Conservation (phyloP, 2,329 filamentous ascomycete species). For the Ilyonectria robusta region DNA sequence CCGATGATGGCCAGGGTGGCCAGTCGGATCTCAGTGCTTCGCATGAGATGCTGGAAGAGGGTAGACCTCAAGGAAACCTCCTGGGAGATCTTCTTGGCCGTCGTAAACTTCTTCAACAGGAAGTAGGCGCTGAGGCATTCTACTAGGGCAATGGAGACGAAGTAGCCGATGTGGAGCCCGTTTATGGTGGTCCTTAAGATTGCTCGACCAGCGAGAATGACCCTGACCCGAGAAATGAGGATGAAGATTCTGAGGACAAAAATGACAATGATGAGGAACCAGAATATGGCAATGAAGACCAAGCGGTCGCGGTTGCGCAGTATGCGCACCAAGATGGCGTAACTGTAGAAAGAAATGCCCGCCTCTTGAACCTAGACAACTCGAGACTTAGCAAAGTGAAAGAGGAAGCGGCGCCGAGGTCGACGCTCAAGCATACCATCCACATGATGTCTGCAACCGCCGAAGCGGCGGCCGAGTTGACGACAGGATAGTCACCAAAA, state of each 20-base stretch:
- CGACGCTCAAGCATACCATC: slow-evolving; percentile 49
- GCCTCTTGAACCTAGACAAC: slow-evolving; percentile 57
- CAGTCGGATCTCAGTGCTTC: slow-evolving; percentile 56
- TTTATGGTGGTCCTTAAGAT: slow-evolving; percentile 50
- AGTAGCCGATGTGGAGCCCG: slow-evolving; percentile 58
- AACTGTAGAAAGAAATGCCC: slow-evolving; percentile 62
- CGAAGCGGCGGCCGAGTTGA: slow-evolving; percentile 50
- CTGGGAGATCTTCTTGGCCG: slow-evolving; percentile 45
- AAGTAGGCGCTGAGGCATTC: slow-evolving; percentile 58
- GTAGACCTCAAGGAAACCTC: slow-evolving; percentile 48
- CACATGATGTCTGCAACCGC: slow-evolving; percentile 57
- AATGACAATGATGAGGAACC: slow-evolving; percentile 68
- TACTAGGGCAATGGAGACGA: slow-evolving; percentile 56
- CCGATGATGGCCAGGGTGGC: slow-evolving; percentile 55
- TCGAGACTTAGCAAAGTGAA: neutral
- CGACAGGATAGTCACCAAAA: slow-evolving; percentile 36
- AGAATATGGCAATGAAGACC: slow-evolving; percentile 67
- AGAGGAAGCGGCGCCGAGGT: neutral
- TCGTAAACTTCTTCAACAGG: slow-evolving; percentile 54
- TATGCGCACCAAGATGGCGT: slow-evolving; percentile 65
- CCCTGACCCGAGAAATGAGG: slow-evolving; percentile 48
- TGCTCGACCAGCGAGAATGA: slow-evolving; percentile 45
- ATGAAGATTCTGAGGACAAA: slow-evolving; percentile 62
- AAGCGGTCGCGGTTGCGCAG: slow-evolving; percentile 57
- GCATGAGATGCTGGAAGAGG: slow-evolving; percentile 56